Conservation (phyloP, 163 green algal genomes). For the Prototheca cutis region DNA sequence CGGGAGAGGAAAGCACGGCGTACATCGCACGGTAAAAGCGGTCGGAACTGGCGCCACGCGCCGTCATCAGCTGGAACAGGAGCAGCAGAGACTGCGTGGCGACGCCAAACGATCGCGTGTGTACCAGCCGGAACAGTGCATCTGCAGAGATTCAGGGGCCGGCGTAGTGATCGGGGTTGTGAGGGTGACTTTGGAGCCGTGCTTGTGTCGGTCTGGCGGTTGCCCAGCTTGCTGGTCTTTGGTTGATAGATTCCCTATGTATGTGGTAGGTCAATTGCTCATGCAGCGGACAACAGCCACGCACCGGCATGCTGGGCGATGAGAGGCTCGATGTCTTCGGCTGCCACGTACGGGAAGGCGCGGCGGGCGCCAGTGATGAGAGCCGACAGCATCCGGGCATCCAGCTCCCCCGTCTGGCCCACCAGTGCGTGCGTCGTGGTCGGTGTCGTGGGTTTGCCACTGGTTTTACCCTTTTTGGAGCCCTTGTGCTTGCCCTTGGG, state of each 20-base stretch:
- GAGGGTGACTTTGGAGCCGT: too few species aligned
- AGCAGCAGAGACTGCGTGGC: constrained; percentile 77
- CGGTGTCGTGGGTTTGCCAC: too few species aligned
- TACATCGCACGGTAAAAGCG: constrained; percentile 85
- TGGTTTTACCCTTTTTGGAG: too few species aligned
- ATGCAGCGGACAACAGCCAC: not conserved
- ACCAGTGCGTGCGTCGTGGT: not conserved
- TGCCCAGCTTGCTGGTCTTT: too few species aligned
- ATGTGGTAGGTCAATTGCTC: not conserved
- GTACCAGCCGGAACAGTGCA: constrained; percentile 80
- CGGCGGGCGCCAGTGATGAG: constrained; percentile 86
- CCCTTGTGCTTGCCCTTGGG: too few species aligned
- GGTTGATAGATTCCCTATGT: too few species aligned
- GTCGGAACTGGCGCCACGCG: constrained; percentile 46
- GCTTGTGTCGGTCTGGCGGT: too few species aligned
- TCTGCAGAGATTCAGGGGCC: constrained; percentile 10
- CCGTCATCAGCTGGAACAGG: constrained; percentile 73
- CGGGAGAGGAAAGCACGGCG: constrained; percentile 54
- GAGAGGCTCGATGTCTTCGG: constrained; percentile 64
- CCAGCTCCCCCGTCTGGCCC: constrained; percentile 53
- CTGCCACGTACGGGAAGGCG: constrained; percentile 83
- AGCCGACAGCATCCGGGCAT: constrained; percentile 80
- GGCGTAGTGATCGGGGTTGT: not conserved
- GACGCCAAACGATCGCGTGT: constrained; percentile 72
- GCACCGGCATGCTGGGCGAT: constrained; percentile 54